Percentiles rank a stretch among this genome's conserved stretches.
These are phyloP conservation scores for Fusarium bactridioides DNA, from an alignment of 2,329 filamentous ascomycete genomes.

Conservation along the genomic window DNA sequence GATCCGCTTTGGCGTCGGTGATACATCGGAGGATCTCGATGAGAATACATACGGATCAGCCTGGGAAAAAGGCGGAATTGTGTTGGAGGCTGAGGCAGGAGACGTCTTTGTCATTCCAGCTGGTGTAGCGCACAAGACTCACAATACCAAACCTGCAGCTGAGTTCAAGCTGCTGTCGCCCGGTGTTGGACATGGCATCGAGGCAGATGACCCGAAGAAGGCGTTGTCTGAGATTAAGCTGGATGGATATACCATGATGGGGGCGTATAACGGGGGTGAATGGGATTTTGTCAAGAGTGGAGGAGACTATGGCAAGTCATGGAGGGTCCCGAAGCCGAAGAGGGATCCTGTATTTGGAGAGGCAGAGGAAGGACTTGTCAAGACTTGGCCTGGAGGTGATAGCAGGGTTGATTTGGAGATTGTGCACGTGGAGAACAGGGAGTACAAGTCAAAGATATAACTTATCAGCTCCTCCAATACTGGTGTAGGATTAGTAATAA, in stretches of 20 bases:
- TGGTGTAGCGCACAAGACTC: slow-evolving; percentile 64
- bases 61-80: slow-evolving; percentile 57
- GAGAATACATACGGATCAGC: slow-evolving; percentile 49
- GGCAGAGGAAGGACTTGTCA: not conserved
- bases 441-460: not conserved
- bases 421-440: slow-evolving; percentile 7
- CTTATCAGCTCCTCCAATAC: rapidly evolving
- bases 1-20: slow-evolving; percentile 64
- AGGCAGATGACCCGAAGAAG: slow-evolving; percentile 45
- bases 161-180: slow-evolving; percentile 52
- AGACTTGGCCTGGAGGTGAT: slow-evolving; percentile 22
- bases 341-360: slow-evolving; percentile 30
- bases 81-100: slow-evolving; percentile 57
- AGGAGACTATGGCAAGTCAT: slow-evolving; percentile 30
- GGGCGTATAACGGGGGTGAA: slow-evolving; percentile 53
- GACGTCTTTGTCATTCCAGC: slow-evolving; percentile 68
- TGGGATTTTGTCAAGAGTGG: slow-evolving; percentile 35
- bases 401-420: not conserved
- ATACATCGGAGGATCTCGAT: slow-evolving; percentile 51
- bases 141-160: slow-evolving; percentile 49
- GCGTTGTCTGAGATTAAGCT: slow-evolving; percentile 49
- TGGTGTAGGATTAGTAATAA: rapidly evolving
- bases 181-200: slow-evolving; percentile 50
- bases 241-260: slow-evolving; percentile 49
- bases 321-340: slow-evolving; percentile 31